Evolutionary conservation across 2,329 filamentous ascomycete species (phyloP).

Genomic region (Ophiocordyceps polyrhachis-furcata): DNA sequence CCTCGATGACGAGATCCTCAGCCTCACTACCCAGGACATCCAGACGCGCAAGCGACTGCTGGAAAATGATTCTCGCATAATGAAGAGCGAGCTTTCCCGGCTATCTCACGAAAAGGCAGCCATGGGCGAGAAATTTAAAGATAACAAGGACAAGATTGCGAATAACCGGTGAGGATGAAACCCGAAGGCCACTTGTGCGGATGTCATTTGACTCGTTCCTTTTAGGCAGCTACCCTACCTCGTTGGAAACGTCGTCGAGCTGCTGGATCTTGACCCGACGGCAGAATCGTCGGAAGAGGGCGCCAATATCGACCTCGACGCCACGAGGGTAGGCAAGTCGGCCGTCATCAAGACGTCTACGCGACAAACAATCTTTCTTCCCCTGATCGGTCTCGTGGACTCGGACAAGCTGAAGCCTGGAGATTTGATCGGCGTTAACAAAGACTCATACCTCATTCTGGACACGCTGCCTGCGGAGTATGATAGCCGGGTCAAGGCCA

Average conservation of each 20-base stretch:
- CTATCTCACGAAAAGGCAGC: constrained; percentile 87
- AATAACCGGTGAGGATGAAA: constrained; percentile 66
- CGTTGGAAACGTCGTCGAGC: constrained; percentile 94
- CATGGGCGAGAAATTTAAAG: constrained; percentile 98
- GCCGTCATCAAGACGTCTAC: constrained; percentile 99
- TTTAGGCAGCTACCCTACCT: constrained; percentile 87
- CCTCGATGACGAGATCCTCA: constrained; percentile 83
- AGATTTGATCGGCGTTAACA: constrained; percentile 95
- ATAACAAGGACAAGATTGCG: constrained; percentile 96
- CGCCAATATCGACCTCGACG: constrained; percentile 95
- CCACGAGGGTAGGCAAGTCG: constrained; percentile 90
- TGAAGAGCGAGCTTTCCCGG: constrained; percentile 92
- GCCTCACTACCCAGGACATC: constrained; percentile 87
- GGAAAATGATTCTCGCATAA: constrained; percentile 95
- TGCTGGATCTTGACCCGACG: constrained; percentile 88
- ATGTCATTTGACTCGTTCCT: not conserved
- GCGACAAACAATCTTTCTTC: constrained; percentile 93
- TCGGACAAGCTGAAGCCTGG: constrained; percentile 87
- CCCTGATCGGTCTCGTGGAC: constrained; percentile 90
- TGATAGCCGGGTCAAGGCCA: constrained; percentile 96
- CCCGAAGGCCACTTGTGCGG: not conserved
- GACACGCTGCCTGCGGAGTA: constrained; percentile 96
- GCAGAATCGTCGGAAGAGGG: constrained; percentile 94
- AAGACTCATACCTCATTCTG: constrained; percentile 93
- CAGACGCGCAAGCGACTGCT: constrained; percentile 75